Evolutionary conservation across 1,139 yeast species (phyloP), one percentile per base, ranked within the genome.

Genomic region (Lodderomyces jiufengensis): DNA sequence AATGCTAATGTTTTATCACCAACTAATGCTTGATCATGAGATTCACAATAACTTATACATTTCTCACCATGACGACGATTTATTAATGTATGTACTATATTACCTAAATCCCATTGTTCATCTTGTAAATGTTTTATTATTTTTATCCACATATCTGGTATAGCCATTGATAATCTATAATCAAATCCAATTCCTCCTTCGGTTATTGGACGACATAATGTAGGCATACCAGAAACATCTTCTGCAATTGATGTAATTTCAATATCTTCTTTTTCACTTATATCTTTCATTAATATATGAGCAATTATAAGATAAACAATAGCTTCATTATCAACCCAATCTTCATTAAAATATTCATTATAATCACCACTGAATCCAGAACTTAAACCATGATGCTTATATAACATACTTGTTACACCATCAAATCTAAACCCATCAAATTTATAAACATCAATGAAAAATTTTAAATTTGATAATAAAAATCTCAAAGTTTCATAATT

Each of bases 131-230:
- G 97, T 57, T 92, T 92, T 49, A 92, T 64, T 35, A 88, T 63
- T 59, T 92, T 92, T 63, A 92, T 92, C 97, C 98, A 92, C 97
- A 90, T 90, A 59, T 92, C 98, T 5, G 98, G 98, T 42, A 92
- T 73, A 1, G 97, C 97, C 98, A 92, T 92, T 3, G 95, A 94
- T 40, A 92, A 69, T 47, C 97, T 72, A 58, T 90, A 92, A 55
- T 90, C 94, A 53, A 90, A 92, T 0, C 97, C 98, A 46, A 85
- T 80, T 36, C 98, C 98, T 35, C 97, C 97, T 24, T 66, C 57
- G 0, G 51, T 41, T 31, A 86, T 71, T 7, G 94, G 81, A 33
- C 86, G 61, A 61, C 97, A 90, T 36, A 92, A 66, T 0, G 97
- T 87, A 24, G 98, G 98, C 85, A 92, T 92, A 11, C 98, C 98